Conservation (phyloP, 1,139 yeast genomes). For the Yamadazyma sp. region DNA sequence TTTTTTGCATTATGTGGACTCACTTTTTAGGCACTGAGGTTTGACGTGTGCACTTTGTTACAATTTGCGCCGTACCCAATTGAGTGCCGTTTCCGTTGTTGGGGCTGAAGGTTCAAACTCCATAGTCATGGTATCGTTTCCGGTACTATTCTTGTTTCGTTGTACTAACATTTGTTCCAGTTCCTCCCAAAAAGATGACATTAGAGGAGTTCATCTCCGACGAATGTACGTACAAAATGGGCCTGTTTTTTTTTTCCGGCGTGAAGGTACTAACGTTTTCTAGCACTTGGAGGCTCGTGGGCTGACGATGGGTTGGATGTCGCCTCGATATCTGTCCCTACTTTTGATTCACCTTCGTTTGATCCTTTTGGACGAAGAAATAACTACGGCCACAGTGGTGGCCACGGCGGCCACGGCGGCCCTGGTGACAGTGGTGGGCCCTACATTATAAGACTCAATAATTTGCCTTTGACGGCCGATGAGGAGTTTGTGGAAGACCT, state of each 20-base stretch:
- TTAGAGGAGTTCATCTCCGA: slow-evolving; percentile 54
- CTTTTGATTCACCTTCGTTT: slow-evolving; percentile 21
- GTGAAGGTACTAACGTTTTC: slow-evolving; percentile 24
- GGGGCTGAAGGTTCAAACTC: no score
- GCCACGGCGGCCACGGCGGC: slow-evolving; percentile 7
- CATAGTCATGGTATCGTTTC: no score
- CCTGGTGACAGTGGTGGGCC: slow-evolving; percentile 47
- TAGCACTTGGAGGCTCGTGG: slow-evolving; percentile 64
- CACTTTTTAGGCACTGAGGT: no score
- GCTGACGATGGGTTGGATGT: slow-evolving; percentile 76
- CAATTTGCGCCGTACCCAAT: no score
- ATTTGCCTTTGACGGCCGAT: slow-evolving; percentile 45
- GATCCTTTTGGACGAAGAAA: slow-evolving; percentile 9
- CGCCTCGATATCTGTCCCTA: slow-evolving; percentile 63
- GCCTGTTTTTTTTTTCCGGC: no score
- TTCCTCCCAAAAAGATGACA: slow-evolving; percentile 49
- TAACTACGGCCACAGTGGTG: slow-evolving; percentile 9
- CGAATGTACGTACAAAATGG: slow-evolving; percentile 41
- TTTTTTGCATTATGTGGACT: no score
- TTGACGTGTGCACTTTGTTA: no score
- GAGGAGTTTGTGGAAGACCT: slow-evolving; percentile 43
- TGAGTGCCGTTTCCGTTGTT: neutral
- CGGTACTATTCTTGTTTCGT: no score
- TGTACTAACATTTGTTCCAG: slow-evolving; percentile 18
- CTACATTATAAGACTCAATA: slow-evolving; percentile 54